A percentile compares a stretch with the other conserved stretches of the same genome.
These are phyloP conservation scores for Xylaria arbuscula DNA, from an alignment of 2,329 filamentous ascomycete species.

Conservation along the genomic window DNA sequence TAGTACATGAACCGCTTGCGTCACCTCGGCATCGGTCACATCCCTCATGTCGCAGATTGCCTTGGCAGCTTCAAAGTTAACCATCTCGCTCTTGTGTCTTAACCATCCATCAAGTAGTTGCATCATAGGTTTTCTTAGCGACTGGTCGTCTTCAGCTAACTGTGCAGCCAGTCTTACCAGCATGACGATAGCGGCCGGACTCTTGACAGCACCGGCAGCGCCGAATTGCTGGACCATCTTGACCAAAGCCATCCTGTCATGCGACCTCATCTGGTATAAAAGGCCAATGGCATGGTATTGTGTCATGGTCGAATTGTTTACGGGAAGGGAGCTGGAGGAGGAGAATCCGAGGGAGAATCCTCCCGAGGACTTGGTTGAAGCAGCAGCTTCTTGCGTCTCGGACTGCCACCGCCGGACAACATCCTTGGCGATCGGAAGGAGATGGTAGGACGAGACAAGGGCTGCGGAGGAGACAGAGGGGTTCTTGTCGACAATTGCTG, in stretches of 20 bases:
- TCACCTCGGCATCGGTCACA: constrained; percentile 89
- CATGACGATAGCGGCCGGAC: constrained; percentile 90
- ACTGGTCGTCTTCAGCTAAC: constrained; percentile 90
- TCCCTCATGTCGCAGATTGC: constrained; percentile 96
- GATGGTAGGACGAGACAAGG: constrained; percentile 95
- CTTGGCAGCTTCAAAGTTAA: constrained; percentile 99
- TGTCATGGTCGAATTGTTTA: constrained; percentile 95
- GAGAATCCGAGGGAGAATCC: constrained; percentile 94
- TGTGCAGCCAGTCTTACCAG: constrained; percentile 92
- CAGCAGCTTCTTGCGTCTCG: constrained; percentile 96
- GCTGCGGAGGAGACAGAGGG: constrained; percentile 96
- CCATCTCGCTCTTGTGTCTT: constrained; percentile 98
- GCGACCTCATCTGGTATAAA: constrained; percentile 95
- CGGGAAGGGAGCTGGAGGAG: constrained; percentile 77
- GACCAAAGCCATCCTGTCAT: constrained; percentile 97
- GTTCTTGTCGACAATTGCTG: constrained; percentile 98
- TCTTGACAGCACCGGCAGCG: constrained; percentile 90
- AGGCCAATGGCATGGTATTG: constrained; percentile 99
- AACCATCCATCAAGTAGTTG: constrained; percentile 95
- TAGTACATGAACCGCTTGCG: constrained; percentile 92
- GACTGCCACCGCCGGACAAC: constrained; percentile 98
- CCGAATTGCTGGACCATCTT: constrained; percentile 99
- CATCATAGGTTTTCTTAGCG: constrained; percentile 95
- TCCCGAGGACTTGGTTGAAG: constrained; percentile 85
- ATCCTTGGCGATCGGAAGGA: constrained; percentile 94